Conservation (phyloP, 495 filamentous ascomycete genomes). For the Xylaria telfairii region DNA sequence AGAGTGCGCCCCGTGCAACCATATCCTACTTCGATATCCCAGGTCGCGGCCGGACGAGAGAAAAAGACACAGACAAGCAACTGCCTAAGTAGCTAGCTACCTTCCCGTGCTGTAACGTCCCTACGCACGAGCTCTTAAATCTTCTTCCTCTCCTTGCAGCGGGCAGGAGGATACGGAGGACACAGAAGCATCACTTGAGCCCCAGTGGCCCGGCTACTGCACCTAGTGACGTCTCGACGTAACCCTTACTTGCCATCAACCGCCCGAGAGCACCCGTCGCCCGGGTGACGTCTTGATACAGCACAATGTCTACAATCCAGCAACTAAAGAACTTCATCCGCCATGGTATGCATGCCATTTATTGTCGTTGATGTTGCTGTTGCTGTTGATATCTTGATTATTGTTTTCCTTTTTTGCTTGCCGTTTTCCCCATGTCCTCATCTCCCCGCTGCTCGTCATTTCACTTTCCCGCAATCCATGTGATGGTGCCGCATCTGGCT, state of each 20-base stretch:
- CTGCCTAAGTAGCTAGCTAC: neutral
- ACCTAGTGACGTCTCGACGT: slow-evolving; percentile 25
- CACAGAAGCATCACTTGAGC: slow-evolving; percentile 18
- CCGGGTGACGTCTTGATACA: neutral
- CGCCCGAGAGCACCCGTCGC: slow-evolving; percentile 14
- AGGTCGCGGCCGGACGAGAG: neutral
- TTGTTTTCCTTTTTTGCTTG: neutral
- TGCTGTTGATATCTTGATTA: neutral
- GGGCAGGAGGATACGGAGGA: neutral
- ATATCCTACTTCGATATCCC: neutral
- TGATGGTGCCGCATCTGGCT: slow-evolving; percentile 2
- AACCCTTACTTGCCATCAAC: slow-evolving; percentile 10
- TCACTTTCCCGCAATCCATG: slow-evolving; percentile 6
- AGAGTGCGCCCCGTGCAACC: neutral
- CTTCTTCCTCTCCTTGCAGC: neutral
- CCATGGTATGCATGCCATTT: slow-evolving; percentile 64
- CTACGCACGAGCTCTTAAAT: neutral
- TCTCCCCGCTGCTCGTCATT: slow-evolving; percentile 16
- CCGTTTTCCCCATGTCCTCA: slow-evolving; percentile 1
- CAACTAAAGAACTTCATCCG: slow-evolving; percentile 95
- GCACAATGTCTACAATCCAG: slow-evolving; percentile 75
- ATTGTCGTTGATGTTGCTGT: neutral
- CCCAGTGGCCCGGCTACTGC: slow-evolving; percentile 16
- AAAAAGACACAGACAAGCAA: neutral
- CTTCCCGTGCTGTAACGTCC: slow-evolving; percentile 1